phyloP scores from a whole-genome alignment of 805 yeast genomes.

The Starmerella sp. region DNA sequence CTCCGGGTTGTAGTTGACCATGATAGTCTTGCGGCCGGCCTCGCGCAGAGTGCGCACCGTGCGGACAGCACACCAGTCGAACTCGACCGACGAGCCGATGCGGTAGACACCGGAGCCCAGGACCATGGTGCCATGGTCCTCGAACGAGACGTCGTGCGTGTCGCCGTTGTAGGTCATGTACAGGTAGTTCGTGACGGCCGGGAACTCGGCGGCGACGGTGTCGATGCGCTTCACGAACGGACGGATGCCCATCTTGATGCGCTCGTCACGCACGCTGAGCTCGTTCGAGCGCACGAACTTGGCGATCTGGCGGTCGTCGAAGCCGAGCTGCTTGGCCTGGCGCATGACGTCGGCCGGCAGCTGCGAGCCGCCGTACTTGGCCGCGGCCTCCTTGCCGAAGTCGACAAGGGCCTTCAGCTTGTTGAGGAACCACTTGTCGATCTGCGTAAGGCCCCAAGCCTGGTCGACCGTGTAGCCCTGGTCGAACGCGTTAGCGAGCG shows the following conservation, averaged over 20 bases:
- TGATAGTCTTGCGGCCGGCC: constrained; percentile 77
- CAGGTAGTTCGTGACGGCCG: constrained; percentile 87
- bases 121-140: constrained; percentile 90
- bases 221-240: constrained; percentile 96
- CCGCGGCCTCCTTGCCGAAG: constrained; percentile 30
- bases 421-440: constrained; percentile 93
- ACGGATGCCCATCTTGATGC: constrained; percentile 73
- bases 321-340: constrained; percentile 92
- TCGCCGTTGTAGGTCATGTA: constrained; percentile 93
- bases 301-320: constrained; percentile 94
- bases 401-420: constrained; percentile 66
- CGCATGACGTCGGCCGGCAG: constrained; percentile 52
- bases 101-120: constrained; percentile 97
- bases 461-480: constrained; percentile 84
- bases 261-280: constrained; percentile 77
- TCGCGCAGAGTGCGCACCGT: constrained; percentile 89
- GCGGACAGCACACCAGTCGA: constrained; percentile 98
- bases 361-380: constrained; percentile 19
- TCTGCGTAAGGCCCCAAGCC: constrained; percentile 81
- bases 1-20: constrained; percentile 97
- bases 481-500: constrained; percentile 86
- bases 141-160: constrained; percentile 71
- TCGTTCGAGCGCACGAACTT: constrained; percentile 79
- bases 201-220: constrained; percentile 98
- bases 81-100: constrained; percentile 97